Evolutionary conservation across 768 basidiomycete species (phyloP), one percentile per base, ranked within the genome.

Genomic region (Boletales sp.): DNA sequence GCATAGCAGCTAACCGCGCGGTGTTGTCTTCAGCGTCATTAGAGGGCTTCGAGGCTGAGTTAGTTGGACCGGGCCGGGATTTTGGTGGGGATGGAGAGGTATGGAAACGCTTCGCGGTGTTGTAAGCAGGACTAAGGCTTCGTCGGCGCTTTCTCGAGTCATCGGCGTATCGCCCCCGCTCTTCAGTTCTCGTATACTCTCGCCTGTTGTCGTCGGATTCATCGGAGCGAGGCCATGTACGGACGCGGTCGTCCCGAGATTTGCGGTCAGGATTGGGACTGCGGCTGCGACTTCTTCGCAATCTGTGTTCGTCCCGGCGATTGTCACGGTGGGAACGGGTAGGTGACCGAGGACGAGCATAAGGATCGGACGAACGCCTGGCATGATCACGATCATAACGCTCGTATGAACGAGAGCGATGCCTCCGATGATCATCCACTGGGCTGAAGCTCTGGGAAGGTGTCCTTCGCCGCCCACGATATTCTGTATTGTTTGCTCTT

Each of bases 1-100:
- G 70, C 95, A 98, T 98, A 5, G 92, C 87, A 0, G 91, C 94
- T 27, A 98, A 74, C n/a, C 90, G 84, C 24, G 89, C 87, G 4
- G 84, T 84, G 31, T 94, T 86, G 27, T 85, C 86, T 1, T 77
- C 74, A 8, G 69, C 63, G 45, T 58, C 51, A 43, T 65, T 58
- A 31, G 62, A 45, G 29, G 50, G 27, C 21, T 58, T 57, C 17
- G 63, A 47, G 10, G 27, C 21, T 1, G 45, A 51, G n/a, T 50
- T 43, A 8, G 54, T 49, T 39, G 53, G 50, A 15, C 51, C 41
- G 21, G 60, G 58, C 27, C 59, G 64, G 43, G 64, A 50, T 8
- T 54, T 57, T 17, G 52, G 42, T 39, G 68, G 59, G 43, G 67
- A 57, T 11, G 77, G 75, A 37, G 74, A 77, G 37, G 70, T 69